phyloP scores from a whole-genome alignment of 768 basidiomycete species.

The Amanita rimosa region DNA sequence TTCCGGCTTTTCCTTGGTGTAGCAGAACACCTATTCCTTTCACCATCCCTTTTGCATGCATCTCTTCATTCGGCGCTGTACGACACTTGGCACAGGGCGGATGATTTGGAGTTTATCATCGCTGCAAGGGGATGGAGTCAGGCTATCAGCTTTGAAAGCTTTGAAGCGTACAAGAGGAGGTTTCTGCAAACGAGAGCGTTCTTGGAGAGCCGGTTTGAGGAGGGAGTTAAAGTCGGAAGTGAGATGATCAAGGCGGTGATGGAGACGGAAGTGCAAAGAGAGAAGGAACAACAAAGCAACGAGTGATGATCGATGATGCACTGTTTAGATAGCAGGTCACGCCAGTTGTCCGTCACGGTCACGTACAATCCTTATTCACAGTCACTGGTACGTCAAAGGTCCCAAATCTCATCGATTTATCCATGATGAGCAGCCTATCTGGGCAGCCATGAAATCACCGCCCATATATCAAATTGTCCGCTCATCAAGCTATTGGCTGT shows the following conservation, averaged over 20 bases:
- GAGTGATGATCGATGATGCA: background rate
- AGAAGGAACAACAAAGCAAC: conserved; percentile 12
- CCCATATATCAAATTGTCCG: too few relatives aligned
- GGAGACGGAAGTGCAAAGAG: conserved; percentile 39
- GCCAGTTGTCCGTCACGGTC: too few relatives aligned
- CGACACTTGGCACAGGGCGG: conserved; percentile 71
- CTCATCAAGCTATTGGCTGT: too few relatives aligned
- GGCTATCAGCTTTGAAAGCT: conserved; percentile 85
- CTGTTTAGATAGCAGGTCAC: too few relatives aligned
- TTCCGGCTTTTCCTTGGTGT: conserved; percentile 97
- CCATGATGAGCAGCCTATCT: too few relatives aligned
- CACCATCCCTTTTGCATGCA: conserved; percentile 43
- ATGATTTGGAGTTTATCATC: conserved; percentile 91
- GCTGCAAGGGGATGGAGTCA: conserved; percentile 95
- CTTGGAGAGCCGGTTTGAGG: conserved; percentile 82
- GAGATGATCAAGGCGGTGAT: conserved; percentile 87
- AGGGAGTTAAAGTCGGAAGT: conserved; percentile 68
- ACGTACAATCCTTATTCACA: too few relatives aligned
- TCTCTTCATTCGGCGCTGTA: conserved; percentile 68
- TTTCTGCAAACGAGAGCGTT: conserved; percentile 75
- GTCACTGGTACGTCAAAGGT: too few relatives aligned
- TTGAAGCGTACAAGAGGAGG: conserved; percentile 74
- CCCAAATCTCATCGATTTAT: too few relatives aligned
- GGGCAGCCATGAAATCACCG: too few relatives aligned
- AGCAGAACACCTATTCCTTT: conserved; percentile 89